Base-by-base conservation (phyloP, 768 basidiomycete species). In the Mycena vitilis region DNA sequence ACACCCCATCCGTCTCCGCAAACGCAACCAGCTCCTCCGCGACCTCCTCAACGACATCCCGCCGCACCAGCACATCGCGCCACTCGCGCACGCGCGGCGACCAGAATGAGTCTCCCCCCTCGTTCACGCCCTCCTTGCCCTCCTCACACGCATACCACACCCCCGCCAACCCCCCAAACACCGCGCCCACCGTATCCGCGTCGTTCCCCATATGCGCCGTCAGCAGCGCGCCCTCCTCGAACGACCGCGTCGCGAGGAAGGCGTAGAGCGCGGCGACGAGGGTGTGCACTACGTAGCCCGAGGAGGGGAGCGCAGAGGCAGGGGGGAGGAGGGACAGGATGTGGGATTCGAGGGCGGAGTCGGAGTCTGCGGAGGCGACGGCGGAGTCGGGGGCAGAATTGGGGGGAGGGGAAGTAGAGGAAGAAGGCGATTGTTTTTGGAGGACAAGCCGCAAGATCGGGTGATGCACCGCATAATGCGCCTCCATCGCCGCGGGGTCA, bases 81-180 rank as follows among this genome's bases (percentile, higher is more conserved):
- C 84, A 85, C 65, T 73, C 74, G 20, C 65, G 55, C 23, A 84
- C 82, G 63, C 76, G 69, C 52, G 76, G 68, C 23, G 78, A 79
- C 84, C 84, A 85, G 62, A 84, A 84, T 36, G 73, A 51, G 9
- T 54, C 61, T 22, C 58, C 62, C 22, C 70, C 20, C 18, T 38
- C 37, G 5, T 59, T 71, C 70, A 20, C 42, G 1, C 51, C 25
- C 30, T 11, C 16, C 6, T 45, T 73, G 13, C 76, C 75, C 9
- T 75, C 76, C 18, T 68, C 73, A 2, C 75, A 5, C 30, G 30
- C 80, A 68, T 85, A 85, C 81, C 83, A 86, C 55, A 75, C 78
- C 7, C 77, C 84, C 0, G 84, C 84, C 16, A 86, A 73, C 0
- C 83, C 84, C n/a, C 77, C 84, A 55, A 84, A 85, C 30, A 85